Evolutionary conservation across 1,139 yeast genomes (phyloP), one percentile per base, ranked within the genome.

Genomic region (Debaryomyces singareniensis): DNA sequence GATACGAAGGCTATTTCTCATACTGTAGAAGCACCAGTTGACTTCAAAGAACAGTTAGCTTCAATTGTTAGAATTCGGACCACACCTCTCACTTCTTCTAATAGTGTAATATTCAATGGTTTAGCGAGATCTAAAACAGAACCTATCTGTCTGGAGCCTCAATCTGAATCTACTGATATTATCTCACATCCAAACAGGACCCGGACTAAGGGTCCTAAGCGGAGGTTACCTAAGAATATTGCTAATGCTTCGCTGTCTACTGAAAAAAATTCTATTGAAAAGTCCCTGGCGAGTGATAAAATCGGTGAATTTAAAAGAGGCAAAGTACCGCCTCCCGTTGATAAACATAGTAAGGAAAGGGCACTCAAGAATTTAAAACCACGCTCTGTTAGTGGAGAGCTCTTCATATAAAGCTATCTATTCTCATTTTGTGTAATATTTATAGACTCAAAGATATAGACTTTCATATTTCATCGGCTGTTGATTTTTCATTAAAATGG

Each of bases 141-240:
- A 6, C 16, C 22, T 5, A 38, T 35, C 25, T 35, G 38, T 16
- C 32, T 29, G 3, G 30, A 37, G 9, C 7, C n/a, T 7, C 7
- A 18, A 18, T 18, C n/a, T 18, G 9, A n/a, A n/a, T 7, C 7
- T 18, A n/a, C n/a, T 7, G 21, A 18, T 7, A 18, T 7, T 7
- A 18, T 18, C 35, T 60, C 57, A 0, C 93, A 83, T 45, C 58
- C 73, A 7, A 81, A 71, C 27, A 83, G 81, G 48, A 43, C 58
- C 1, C 62, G 95, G 37, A 60, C 87, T 4, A 76, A 69, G 43
- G 95, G 95, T 0, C 95, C 95, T 2, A 78, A 71, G 48, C 62
- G 95, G 46, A 67, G 82, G 38, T 65, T 77, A 23, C 94, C 94
- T 0, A 68, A 61, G 35, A 42, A 25, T 4, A 34, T 49, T 25